Evolutionary conservation across 257 asterid species (phyloP), one percentile per base, ranked within the genome.

Genomic region (Oldenlandia corymbosa): DNA sequence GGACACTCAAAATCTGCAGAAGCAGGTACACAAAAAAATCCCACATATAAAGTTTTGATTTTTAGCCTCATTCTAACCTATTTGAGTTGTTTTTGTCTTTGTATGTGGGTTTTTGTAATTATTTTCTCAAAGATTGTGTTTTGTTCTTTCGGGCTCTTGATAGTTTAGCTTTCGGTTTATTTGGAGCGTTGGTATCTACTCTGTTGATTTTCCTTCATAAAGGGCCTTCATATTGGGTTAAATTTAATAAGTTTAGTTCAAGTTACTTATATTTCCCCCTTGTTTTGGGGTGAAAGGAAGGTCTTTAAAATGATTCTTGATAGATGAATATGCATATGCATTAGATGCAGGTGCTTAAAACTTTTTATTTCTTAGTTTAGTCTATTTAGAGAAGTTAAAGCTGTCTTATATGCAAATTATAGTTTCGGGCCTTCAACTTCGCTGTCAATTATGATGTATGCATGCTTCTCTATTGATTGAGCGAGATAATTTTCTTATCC

Each of bases 1-100:
- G 23, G 87, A 89, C 57, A 66, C 76, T 76, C 71, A 73, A 43
- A 66, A 51, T 60, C 78, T 88, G 62, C 95, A 83, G 78, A 69
- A 57, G 57, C 93, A 88, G 90, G 96, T 85, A 68, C 41, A 21
- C 7, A 24, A 8, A 42, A 39, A n/a, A 18, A 60, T 66, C 54
- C 2, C 32, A 21, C 21, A n/a, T 20, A 6, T 4, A 5, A 5
- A 32, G 58, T 59, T 28, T 16, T 5, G 10, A 56, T 53, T 7
- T 58, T 45, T 21, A 34, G 61, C 31, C 61, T n/a, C 58, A 59
- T 39, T 52, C 58, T 61, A n/a, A 50, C 36, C 27, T 37, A 31
- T 41, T 43, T 37, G 39, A 39, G 64, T 47, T 47, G 39, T 68
- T 70, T 23, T 41, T 47, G 2, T 51, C 10, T 39, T 39, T 39